Base-by-base conservation (phyloP, 169 alveolate genomes). In the Plasmodium inui region DNA sequence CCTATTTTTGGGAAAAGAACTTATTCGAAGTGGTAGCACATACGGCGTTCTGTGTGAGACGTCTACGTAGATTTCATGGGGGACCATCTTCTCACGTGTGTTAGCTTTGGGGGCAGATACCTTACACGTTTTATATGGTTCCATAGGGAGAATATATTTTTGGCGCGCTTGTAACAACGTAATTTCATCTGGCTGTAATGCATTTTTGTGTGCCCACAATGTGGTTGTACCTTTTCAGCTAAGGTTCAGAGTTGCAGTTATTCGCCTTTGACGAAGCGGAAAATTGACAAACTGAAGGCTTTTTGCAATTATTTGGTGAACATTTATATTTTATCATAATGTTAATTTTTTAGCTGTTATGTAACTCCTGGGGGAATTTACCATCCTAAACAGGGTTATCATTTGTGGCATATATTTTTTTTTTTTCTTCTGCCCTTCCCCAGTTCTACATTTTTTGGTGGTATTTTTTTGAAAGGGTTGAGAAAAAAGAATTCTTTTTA, bases 401-500 rank as follows among this genome's bases (percentile, higher is more conserved):
- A 67, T 67, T 26, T 67, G 32, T 67, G 76, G 14, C 19, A 26
- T 67, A 10, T 26, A 14, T 67, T 22, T 67, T 67, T 28, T 67
- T 9, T 61, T 67, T 19, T 8, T 61, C 19, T 61, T n/a, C n/a
- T 19, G 1, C 76, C 76, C 30, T 67, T 67, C n/a, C 19, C 37
- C 41, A 67, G 39, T 67, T 67, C 76, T 67, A 67, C 37, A 67
- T 67, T 67, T 67, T 67, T 67, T 67, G 76, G 76, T 67, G 76
- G 30, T 67, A 67, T 67, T 67, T 67, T 46, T 46, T 50, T 50
- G 61, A 50, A 22, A 50, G 22, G 8, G 61, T 12, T 50, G 61
- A 50, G 61, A 50, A 19, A 67, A 28, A 67, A 0, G 5, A 22
- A 67, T 6, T 67, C 7, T 67, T 26, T 61, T 67, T 67, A 67